These are phyloP conservation scores for Grosmannia huntii DNA, from an alignment of 2,329 filamentous ascomycete genomes.

Conservation along the genomic window DNA sequence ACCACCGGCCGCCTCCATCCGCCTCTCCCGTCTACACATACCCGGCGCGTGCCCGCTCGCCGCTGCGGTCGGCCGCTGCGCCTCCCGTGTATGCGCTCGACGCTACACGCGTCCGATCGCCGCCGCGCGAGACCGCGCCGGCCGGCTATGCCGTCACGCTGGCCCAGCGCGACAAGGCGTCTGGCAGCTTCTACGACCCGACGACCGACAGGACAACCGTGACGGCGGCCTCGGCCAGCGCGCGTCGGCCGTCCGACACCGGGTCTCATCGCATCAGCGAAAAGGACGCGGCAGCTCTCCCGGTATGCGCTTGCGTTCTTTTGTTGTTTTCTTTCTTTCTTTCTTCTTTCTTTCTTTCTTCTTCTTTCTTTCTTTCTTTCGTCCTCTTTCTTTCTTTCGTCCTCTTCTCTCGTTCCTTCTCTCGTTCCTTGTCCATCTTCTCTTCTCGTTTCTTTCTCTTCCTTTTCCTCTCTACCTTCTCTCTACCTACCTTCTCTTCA, in stretches of 20 bases:
- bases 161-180: constrained; percentile 8
- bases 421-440: background rate
- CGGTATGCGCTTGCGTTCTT: constrained; percentile 12
- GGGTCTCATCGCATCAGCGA: constrained; percentile 32
- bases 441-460: background rate
- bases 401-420: background rate
- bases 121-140: background rate
- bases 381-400: background rate
- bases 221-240: constrained; percentile 9
- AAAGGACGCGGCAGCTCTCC: constrained; percentile 22
- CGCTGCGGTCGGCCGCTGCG: background rate
- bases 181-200: constrained; percentile 40
- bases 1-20: background rate
- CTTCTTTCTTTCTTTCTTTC: background rate
- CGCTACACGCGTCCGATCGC: too few relatives aligned
- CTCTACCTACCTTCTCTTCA: background rate
- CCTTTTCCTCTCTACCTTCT: background rate
- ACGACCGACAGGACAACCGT: constrained; percentile 35
- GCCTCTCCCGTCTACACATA: constrained; percentile 3
- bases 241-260: constrained; percentile 8
- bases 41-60: background rate
- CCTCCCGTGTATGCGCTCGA: too few relatives aligned
- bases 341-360: background rate
- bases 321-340: background rate
- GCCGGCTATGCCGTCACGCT: background rate